Evolutionary conservation across 2,329 filamentous ascomycete species (phyloP), one percentile per base, ranked within the genome.

Genomic region (Monilinia polystroma): DNA sequence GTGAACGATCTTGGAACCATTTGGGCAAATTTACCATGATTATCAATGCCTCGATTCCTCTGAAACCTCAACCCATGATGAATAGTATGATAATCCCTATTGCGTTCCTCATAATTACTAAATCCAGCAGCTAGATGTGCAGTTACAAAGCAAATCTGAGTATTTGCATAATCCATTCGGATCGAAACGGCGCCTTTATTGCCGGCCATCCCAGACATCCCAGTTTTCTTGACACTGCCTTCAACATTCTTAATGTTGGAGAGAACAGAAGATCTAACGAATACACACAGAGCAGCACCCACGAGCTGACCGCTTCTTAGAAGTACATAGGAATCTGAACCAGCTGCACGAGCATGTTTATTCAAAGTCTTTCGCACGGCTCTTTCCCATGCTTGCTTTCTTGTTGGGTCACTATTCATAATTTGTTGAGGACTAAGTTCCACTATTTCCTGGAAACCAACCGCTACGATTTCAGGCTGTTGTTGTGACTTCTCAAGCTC

Each of bases 101-200:
- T 98, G 66, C 95, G 84, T 77, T 99, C 95, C 70, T 98, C 94
- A 76, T 97, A 97, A 76, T 99, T 99, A 70, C 92, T 87, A 78
- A 98, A 98, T 0, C 95, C 95, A 67, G 95, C 95, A 41, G 95
- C 95, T 76, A 99, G 81, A 85, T 99, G 95, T 26, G 95, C 95
- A 29, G 95, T 99, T 35, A 99, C 92, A 70, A 99, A 94, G 77
- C 95, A 98, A 38, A 99, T 86, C 2, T 90, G 91, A 2, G 94
- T 98, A 75, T 91, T 96, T 38, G 92, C 93, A 75, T 92, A 97
- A 70, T 98, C 94, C 78, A 99, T 91, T 5, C 95, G 90, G 73
- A 99, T 97, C 2, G 93, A 95, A 60, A 97, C 96, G 0, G 95
- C 95, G 23, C 95, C 95, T 80, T 99, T 99, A 80, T 99, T 99